A percentile compares a stretch with the other conserved stretches of the same genome.
These are phyloP conservation scores for Sphagnum contortum DNA, from an alignment of 225 moss, liverwort and hornwort genomes.

Conservation along the genomic window DNA sequence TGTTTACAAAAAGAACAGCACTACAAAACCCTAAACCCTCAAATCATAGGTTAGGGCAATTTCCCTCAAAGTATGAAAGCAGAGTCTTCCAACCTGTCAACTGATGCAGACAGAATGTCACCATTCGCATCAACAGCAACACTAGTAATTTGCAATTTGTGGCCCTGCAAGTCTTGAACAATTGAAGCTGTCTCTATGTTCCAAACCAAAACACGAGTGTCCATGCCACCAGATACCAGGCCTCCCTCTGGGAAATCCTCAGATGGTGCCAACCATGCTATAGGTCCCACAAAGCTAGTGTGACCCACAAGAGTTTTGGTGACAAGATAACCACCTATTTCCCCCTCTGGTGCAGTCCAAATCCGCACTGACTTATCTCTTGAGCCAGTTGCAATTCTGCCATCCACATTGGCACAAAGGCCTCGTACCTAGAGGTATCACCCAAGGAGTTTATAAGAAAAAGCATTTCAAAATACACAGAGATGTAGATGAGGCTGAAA, in stretches of 20 bases:
- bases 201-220: constrained; percentile 88
- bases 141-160: constrained; percentile 79
- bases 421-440: constrained; percentile 63
- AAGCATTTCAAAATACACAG: no score
- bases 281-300: constrained; percentile 89
- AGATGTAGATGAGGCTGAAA: no score
- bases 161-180: constrained; percentile 67
- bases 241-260: constrained; percentile 72
- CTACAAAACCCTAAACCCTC: no score
- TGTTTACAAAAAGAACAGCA: no score
- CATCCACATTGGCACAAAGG: constrained; percentile 54
- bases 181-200: constrained; percentile 59
- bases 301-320: constrained; percentile 80
- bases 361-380: constrained; percentile 83
- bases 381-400: constrained; percentile 81
- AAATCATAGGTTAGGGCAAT: no score
- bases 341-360: constrained; percentile 49
- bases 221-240: constrained; percentile 94
- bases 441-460: no score
- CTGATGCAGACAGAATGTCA: constrained; percentile 84
- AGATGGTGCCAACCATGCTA: constrained; percentile 75
- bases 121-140: constrained; percentile 74
- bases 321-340: constrained; percentile 45
- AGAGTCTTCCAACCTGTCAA: constrained; percentile 55
- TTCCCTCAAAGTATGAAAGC: no score